phyloP scores from a whole-genome alignment of 2,329 filamentous ascomycete genomes.

The Colletotrichum chlorophyti region DNA sequence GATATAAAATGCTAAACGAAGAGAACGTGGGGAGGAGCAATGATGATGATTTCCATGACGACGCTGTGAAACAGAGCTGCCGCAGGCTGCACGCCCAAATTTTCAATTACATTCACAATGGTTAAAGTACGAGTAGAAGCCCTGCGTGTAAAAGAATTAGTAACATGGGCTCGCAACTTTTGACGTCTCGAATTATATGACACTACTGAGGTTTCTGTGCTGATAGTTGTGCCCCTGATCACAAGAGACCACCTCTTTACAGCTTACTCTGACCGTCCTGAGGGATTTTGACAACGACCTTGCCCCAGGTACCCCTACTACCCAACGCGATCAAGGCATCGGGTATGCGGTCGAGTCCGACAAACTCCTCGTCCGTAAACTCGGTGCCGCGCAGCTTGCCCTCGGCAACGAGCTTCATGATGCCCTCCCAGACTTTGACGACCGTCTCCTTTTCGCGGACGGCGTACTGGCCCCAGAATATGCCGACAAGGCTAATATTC shows the following conservation, averaged over 20 bases:
- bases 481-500: conserved; percentile 87
- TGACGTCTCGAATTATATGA: too few relatives aligned
- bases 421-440: conserved; percentile 78
- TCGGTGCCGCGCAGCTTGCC: conserved; percentile 84
- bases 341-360: conserved; percentile 80
- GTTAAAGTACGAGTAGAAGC: too few relatives aligned
- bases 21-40: not conserved
- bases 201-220: too few relatives aligned
- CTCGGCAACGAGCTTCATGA: conserved; percentile 77
- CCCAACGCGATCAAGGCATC: conserved; percentile 80
- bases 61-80: conserved; percentile 3
- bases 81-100: not conserved
- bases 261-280: conserved; percentile 69
- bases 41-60: conserved; percentile 24
- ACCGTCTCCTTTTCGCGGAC: conserved; percentile 75
- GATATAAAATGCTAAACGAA: too few relatives aligned
- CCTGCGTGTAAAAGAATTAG: too few relatives aligned
- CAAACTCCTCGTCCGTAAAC: conserved; percentile 82
- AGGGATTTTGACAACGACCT: conserved; percentile 88
- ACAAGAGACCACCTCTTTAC: conserved; percentile 44
- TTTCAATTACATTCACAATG: not conserved
- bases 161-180: too few relatives aligned
- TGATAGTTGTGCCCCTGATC: too few relatives aligned
- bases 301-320: conserved; percentile 88
- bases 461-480: conserved; percentile 91